Evolutionary conservation across 306 rosid genomes (phyloP), one percentile per base, ranked within the genome.

Genomic region (Castanea crenata): DNA sequence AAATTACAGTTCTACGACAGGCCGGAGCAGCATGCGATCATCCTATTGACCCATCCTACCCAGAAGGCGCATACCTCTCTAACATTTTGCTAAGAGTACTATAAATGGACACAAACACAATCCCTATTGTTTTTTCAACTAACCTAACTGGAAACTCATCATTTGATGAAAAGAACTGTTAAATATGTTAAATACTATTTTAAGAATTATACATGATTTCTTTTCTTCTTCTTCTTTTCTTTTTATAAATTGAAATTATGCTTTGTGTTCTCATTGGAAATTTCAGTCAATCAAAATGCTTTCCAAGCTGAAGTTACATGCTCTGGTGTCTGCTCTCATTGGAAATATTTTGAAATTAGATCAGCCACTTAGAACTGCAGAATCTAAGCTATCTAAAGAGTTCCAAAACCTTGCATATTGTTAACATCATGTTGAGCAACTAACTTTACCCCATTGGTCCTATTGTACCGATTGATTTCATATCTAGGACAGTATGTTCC

Each of bases 21-120:
- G 90, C 92, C 6, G 92, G 95, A 75, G 92, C 97, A 3, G 97
- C 95, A 31, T 84, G 92, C 65, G 97, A 95, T 81, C 98, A 92
- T 85, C 93, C 92, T 41, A 74, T 89, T 25, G 97, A 94, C 61
- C 95, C 99, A 67, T 81, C 97, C 59, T 92, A 94, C 74, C 96
- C 92, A 1, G 97, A 95, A 89, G 99, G 99, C 55, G 83, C 88
- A 67, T 92, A 92, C 80, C 92, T 92, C 32, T 86, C 98, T 29
- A 95, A 89, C 74, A 55, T 90, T 69, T 88, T 95, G 4, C 84
- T 92, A 5, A 84, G 95, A 80, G 94, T 95, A 68, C 74, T 86
- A 49, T 88, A 82, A 95, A 59, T 63, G 32, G 16, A 63, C n/a
- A 79, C 21, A 74, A 59, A 31, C 27, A 20, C 8, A 59, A 5